Percentiles rank a stretch among this genome's conserved stretches.
These are phyloP conservation scores for Chaetoceros muelleri DNA, from an alignment of 108 stramenopile species.

Conservation along the genomic window DNA sequence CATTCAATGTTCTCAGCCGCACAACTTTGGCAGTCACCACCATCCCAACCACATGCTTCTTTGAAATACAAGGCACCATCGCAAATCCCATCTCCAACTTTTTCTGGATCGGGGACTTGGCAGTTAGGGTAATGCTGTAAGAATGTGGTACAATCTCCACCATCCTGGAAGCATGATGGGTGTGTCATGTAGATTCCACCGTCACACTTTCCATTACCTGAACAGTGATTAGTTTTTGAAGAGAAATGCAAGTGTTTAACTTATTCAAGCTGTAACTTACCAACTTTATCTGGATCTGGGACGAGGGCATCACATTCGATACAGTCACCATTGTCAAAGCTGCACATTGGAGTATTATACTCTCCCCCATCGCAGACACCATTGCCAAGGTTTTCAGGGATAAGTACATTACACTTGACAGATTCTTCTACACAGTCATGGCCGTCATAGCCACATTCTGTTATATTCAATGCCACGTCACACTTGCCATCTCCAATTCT, in stretches of 20 bases:
- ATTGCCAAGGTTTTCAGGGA: neutral
- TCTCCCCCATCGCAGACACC: neutral
- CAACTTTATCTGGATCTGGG: no score
- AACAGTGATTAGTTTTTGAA: neutral
- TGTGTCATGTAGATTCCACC: neutral
- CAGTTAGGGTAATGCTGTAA: neutral
- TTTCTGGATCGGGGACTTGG: neutral
- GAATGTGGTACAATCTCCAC: constrained; percentile 1
- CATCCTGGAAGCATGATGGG: neutral
- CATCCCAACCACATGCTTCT: constrained; percentile 5
- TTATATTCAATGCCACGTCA: neutral
- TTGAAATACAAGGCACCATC: neutral
- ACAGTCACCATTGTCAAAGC: neutral
- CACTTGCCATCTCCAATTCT: neutral
- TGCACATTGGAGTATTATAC: neutral
- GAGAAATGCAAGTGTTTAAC: no score
- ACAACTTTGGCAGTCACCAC: constrained; percentile 1
- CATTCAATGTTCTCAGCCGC: neutral
- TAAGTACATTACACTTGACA: neutral
- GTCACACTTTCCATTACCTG: neutral
- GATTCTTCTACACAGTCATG: neutral
- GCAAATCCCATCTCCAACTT: constrained; percentile 2
- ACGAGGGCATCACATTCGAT: neutral
- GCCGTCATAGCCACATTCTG: neutral
- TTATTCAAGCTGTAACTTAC: no score